Evolutionary conservation across 2,329 filamentous ascomycete genomes (phyloP), one percentile per base, ranked within the genome.

Genomic region (Cordyceps militaris): DNA sequence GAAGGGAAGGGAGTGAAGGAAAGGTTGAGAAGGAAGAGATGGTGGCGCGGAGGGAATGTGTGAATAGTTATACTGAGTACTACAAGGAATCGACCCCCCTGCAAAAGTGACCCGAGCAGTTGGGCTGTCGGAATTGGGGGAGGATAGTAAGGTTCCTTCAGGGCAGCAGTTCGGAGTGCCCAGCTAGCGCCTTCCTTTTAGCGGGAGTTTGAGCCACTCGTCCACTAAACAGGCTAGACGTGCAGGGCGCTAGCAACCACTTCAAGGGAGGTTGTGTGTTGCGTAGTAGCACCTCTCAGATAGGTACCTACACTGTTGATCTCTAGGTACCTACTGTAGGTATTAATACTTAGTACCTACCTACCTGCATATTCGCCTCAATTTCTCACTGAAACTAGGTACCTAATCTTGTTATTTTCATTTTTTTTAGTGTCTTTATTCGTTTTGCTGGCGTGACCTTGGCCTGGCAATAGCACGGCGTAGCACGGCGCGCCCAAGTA

Each of bases 1-100:
- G 19, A 1, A 11, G 23, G 13, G 46, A 36, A 19, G 10, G 10
- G 28, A 23, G 40, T 13, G 40, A 24, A 24, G 2, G 40, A 13
- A 24, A 14, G 16, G 3, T 16, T 30, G 24, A 34, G 21, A 36
- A 50, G 48, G 46, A 34, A n/a, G n/a, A n/a, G n/a, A n/a, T n/a
- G n/a, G n/a, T n/a, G n/a, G n/a, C n/a, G n/a, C n/a, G 26, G 54
- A 56, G 54, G 42, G 42, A 56, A 49, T 24, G 54, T 56, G 44
- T 56, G 53, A 48, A 32, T 48, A 48, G 53, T 32, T 56, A 48
- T 48, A 53, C 16, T 21, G 14, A 43, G 50, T 53, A 30, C 38
- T 53, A 56, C 30, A 28, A 44, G 51, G 30, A 46, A 43, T 21
- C 28, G 21, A 54, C 28, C 51, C 51, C 51, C 46, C 28, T 48